Conservation (phyloP, 2,329 filamentous ascomycete genomes). For the Immersiporthe knoxdaviesiana region DNA sequence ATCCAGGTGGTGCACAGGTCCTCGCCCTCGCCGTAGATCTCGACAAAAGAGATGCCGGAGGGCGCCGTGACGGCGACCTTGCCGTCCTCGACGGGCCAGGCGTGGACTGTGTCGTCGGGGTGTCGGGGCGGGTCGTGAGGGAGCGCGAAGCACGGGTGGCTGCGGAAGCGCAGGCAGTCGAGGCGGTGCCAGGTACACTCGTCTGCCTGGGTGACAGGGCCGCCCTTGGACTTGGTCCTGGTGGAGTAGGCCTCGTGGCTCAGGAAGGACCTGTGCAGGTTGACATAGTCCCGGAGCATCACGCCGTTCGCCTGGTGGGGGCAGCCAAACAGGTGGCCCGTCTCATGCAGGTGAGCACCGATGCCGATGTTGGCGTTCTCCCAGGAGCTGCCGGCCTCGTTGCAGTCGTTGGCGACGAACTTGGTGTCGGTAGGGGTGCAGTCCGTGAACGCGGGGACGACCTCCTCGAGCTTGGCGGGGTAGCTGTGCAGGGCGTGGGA, state of each 20-base stretch:
- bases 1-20: slow-evolving; percentile 79
- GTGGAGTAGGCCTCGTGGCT: slow-evolving; percentile 84
- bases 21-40: slow-evolving; percentile 81
- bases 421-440: slow-evolving; percentile 86
- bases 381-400: slow-evolving; percentile 89
- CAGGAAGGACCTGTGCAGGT: slow-evolving; percentile 81
- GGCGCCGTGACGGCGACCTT: slow-evolving; percentile 77
- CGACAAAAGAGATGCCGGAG: slow-evolving; percentile 82
- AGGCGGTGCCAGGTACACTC: slow-evolving; percentile 93
- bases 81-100: slow-evolving; percentile 80
- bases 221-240: slow-evolving; percentile 81
- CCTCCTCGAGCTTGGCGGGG: slow-evolving; percentile 84
- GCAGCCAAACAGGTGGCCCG: slow-evolving; percentile 86
- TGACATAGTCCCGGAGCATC: slow-evolving; percentile 88
- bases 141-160: slow-evolving; percentile 86
- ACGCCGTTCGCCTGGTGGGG: slow-evolving; percentile 89
- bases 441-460: slow-evolving; percentile 85
- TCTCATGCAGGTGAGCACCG: slow-evolving; percentile 89
- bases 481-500: slow-evolving; percentile 93
- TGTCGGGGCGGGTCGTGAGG: slow-evolving; percentile 70
- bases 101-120: slow-evolving; percentile 77
- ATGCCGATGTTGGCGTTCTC: slow-evolving; percentile 95
- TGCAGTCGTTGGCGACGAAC: slow-evolving; percentile 81
- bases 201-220: slow-evolving; percentile 72
- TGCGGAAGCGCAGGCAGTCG: slow-evolving; percentile 85